Evolutionary conservation across 1,284 basidiomycete genomes (phyloP).

Genomic region (Tilletia walkeri): DNA sequence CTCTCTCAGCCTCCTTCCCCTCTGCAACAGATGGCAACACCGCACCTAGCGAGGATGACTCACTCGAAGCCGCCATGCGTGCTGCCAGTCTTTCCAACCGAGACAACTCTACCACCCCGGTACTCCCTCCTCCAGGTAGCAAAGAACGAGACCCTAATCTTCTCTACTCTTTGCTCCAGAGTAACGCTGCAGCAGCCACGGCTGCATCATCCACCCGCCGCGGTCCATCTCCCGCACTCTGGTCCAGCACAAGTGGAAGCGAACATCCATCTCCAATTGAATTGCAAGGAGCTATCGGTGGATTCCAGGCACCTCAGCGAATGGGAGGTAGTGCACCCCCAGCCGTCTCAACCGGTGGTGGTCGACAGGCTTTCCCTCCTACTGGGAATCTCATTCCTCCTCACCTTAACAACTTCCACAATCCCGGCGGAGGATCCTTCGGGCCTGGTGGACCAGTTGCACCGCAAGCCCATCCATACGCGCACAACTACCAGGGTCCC

Average conservation of each 20-base stretch:
- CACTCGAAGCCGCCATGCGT: not conserved
- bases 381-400: not conserved
- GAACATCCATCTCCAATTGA: not conserved
- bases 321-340: not conserved
- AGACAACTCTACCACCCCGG: slow-evolving; percentile 7
- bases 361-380: not conserved
- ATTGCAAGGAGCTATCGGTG: not conserved
- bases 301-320: not conserved
- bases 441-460: not conserved
- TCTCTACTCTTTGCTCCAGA: slow-evolving; percentile 2
- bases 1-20: not conserved
- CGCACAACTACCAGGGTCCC: not conserved
- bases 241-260: not conserved
- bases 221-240: not conserved
- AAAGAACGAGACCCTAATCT: slow-evolving; percentile 9
- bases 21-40: not conserved
- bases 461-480: slow-evolving; percentile 12
- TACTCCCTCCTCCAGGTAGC: not conserved
- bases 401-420: slow-evolving; percentile 14
- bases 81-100: not conserved
- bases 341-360: not conserved
- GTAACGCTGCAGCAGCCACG: slow-evolving; percentile 3
- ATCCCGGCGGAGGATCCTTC: slow-evolving; percentile 10
- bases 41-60: not conserved
- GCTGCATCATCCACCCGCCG: not conserved